Base-by-base conservation (phyloP, 345 rosid genomes). In the Aquilaria sinensis region DNA sequence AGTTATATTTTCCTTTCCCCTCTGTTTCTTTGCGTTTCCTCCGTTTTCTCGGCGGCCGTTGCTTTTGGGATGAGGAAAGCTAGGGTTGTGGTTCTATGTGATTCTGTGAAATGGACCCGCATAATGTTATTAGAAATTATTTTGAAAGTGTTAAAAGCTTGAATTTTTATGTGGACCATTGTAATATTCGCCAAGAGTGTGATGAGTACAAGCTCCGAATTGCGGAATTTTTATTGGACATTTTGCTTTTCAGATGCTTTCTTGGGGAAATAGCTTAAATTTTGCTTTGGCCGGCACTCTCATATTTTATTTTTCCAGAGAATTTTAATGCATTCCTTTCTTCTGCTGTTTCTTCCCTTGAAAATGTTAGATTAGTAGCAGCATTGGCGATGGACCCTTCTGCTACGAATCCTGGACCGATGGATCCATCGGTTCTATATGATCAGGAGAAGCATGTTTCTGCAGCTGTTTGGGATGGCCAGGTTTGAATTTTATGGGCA, bases 381-480 rank as follows among this genome's bases (percentile, higher is more conserved):
- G 52, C 50, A 46, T 58, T 61, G 61, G 69, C 71, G 69, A 37
- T 85, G 91, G 91, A 88, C 43, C 64, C 66, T n/a, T 56, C 70
- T 58, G 58, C 77, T 11, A 53, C 83, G 9, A 88, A 78, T 81
- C 96, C 91, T 49, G 91, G 96, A 41, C 96, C 96, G 13, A 55
- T 88, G 61, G 85, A 83, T 60, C 78, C 69, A 43, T 58, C 69
- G 72, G 70, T 85, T 5, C 89, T 92, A 14, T 87, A 81, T 67
- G 96, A 88, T 73, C 92, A 88, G 76, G 96, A 83, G 57, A 88
- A 83, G 72, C 96, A 88, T 68, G 96, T 88, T 5, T 88, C 96
- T 46, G 74, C 89, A 3, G 95, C 91, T 23, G 88, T 87, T 65
- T 87, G 94, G 94, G 94, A 84, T 60, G 94, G 90, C 71, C 89